Base-by-base conservation (phyloP, 2,329 filamentous ascomycete genomes). In the Curvularia eragrostidis region DNA sequence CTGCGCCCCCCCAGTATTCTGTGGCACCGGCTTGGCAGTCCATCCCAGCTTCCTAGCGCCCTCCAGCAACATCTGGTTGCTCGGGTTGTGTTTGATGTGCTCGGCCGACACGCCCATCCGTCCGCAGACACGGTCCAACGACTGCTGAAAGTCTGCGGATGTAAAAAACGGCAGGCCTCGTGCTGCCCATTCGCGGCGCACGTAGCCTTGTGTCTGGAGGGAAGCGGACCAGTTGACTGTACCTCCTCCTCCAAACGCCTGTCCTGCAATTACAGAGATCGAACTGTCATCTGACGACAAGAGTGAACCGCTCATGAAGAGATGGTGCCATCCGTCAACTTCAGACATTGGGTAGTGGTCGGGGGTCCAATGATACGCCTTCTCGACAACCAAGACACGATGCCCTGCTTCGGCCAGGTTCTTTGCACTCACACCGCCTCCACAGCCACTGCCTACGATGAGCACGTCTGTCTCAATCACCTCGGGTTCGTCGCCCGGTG, bases 371-470 rank as follows among this genome's bases (percentile, higher is more conserved):
- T 95, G 85, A 73, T 93, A 92, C 1, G 85, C 86, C 73, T 95
- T 95, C 65, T 96, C 92, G 3, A 92, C 88, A 0, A 97, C 91
- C 3, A 96, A 75, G 26, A 97, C 91, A 19, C 82, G 81, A 62
- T 90, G 82, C 3, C 90, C 91, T 1, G 89, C 90, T 75, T 93
- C 88, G 9, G 93, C 86, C 1, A 97, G 79, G 49, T 91, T 89
- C 75, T 93, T 93, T 23, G 93, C 93, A 34, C 84, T 86, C 0
- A 97, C 92, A 9, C 84, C 91, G 39, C 91, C 93, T 61, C 93
- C 93, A 67, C 91, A 96, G 26, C 93, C 93, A 36, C 91, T 95
- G 2, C 93, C 93, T 19, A 97, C 84, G 56, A 97, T 87, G 39
- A 96, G 86, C 0, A 96, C 87, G 74, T 97, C 94, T 0, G 90